Evolutionary conservation across 78 protist genomes (phyloP), one percentile per base, ranked within the genome.

Genomic region (Protostelium mycophagum): DNA sequence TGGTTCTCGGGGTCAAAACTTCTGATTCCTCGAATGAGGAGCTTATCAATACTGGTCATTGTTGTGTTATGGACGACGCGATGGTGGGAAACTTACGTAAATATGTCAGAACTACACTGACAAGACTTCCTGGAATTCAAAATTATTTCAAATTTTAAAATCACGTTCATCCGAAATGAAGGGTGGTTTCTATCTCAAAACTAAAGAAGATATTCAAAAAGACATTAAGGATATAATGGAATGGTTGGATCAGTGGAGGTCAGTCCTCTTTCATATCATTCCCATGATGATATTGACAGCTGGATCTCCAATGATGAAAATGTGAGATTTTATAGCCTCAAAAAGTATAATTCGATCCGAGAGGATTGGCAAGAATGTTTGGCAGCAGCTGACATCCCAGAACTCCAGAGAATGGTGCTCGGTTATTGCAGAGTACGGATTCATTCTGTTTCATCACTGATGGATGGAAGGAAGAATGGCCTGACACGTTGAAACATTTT

Each of bases 1-100:
- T 31, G 28, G 10, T 90, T 51, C 0, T 96, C 91, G 23, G 97
- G 95, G 83, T 86, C 86, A 39, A 96, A 97, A 36, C 93, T 83
- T 36, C 99, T 90, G 23, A 98, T 91, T 36, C 99, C 99, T 38
- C 88, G 96, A 0, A 98, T 89, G 37, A 84, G 63, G 35, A 97
- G 36, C 92, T 94, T 89, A 23, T 96, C 96, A 1, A 98, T 35
- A 1, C 93, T 91, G 9, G 98, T 90, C 98, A 97, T 98, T 36
- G 36, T 1, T 84, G 1, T 85, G 34, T n/a, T n/a, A n/a, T n/a
- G n/a, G n/a, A n/a, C n/a, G n/a, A n/a, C n/a, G n/a, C n/a, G n/a
- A n/a, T n/a, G n/a, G n/a, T n/a, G n/a, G n/a, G n/a, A n/a, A n/a
- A n/a, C n/a, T n/a, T n/a, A n/a, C n/a, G n/a, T n/a, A n/a, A n/a